Base-by-base conservation (phyloP, 1,139 yeast genomes). In the Nakaseomyces nivariensis region DNA sequence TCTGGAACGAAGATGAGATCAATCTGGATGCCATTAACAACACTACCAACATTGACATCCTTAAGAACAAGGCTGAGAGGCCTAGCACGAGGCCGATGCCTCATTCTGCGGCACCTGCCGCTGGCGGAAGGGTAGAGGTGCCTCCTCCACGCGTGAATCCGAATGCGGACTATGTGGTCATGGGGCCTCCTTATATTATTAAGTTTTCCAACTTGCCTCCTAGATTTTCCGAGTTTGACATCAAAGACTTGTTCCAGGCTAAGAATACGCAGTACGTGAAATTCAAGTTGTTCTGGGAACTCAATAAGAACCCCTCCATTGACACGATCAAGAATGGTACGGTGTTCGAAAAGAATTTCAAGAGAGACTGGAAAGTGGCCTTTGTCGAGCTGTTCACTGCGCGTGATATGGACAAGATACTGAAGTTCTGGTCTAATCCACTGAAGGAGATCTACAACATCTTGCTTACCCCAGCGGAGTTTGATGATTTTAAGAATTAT, bases 151-250 rank as follows among this genome's bases (percentile, higher is more conserved):
- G 34, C 2, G 44, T 41, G 44, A 41, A 41, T 13, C 44, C 44
- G 11, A 41, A 33, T 24, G 37, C 37, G 37, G 46, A 43, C 31
- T 43, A 43, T 25, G 46, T 43, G 32, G 52, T 52, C 29, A 52
- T 55, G 38, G 65, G 67, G 0, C 82, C 82, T 0, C 86, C 85
- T 3, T 80, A 72, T 61, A 80, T 80, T 45, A 73, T 78, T 42
- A 81, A 80, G 58, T 65, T 81, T 45, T 61, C 75, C 17, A 75
- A 77, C 52, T 64, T 79, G 46, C 82, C 82, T 5, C 60, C 67
- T 9, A 60, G 55, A 45, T 69, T 70, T 52, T 65, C 69, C 3
- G 58, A 63, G 49, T 60, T 54, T 17, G 67, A 69, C 43, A 64
- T 70, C 24, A 62, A 60, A 42, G 72, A 69, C 46, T 54, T 70